Evolutionary conservation across 2,329 filamentous ascomycete species (phyloP), one percentile per base, ranked within the genome.

Genomic region (Plenodomus lindquistii): DNA sequence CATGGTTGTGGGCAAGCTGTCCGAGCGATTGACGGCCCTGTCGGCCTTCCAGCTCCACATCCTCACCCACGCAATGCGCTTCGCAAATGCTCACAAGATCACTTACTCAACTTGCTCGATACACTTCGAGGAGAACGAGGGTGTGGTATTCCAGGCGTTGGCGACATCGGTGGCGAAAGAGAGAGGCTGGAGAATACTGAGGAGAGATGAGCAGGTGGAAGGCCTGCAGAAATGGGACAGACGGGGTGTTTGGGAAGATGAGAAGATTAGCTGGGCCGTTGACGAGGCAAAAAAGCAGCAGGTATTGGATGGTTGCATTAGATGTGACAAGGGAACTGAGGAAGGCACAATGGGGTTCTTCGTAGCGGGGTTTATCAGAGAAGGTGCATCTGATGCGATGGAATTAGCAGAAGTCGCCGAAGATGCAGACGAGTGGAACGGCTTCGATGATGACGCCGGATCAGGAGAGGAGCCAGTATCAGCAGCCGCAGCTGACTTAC

Each of bases 21-120:
- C 62, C 8, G 79, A 82, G 6, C 84, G 93, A 2, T 78, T 97
- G 13, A 77, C 80, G 13, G 86, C 89, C 4, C 79, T 99, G 1
- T 85, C 92, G 0, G 80, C 82, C 2, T 94, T 97, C 60, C 94
- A 99, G 72, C 80, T 92, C 5, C 83, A 83, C 20, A 83, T 97
- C 10, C 77, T 99, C 2, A 80, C 87, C 39, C 94, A 97, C 68
- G 92, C 94, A 0, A 87, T 97, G 73, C 73, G 77, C 18, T 99
- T 97, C 60, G 87, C 91, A 0, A 78, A 81, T 1, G 66, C 64
- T 5, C 60, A 70, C 11, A 86, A 84, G 57, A 85, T 97, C 37
- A 92, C 90, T 0, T 99, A 97, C 69, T 96, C 91, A 27, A 97
- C 94, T 0, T 99, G 94, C 69, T 97, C 93, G 0, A 77, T 96